These are phyloP conservation scores for Penicillium sp. DNA, from an alignment of 2,329 filamentous ascomycete species.

Conservation along the genomic window DNA sequence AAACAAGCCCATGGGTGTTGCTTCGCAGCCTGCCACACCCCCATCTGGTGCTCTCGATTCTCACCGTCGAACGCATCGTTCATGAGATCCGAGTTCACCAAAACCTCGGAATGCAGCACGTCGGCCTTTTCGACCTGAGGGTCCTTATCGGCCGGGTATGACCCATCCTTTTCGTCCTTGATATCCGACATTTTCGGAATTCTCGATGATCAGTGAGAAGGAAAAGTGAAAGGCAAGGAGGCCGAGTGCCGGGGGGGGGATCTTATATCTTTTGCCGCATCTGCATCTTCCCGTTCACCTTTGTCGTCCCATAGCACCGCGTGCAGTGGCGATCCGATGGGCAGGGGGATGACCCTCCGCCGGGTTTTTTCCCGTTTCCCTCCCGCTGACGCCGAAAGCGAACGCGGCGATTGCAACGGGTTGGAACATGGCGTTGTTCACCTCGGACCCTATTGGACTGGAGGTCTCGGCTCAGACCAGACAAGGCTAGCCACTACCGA, in stretches of 20 bases:
- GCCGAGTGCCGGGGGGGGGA: background rate
- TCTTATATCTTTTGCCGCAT: background rate
- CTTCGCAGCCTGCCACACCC: slow-evolving; percentile 40
- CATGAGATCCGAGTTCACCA: slow-evolving; percentile 32
- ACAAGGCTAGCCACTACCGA: background rate
- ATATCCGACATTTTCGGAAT: background rate
- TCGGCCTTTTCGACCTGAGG: background rate
- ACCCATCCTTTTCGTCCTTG: background rate
- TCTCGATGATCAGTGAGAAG: background rate
- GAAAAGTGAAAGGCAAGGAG: background rate
- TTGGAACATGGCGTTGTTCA: background rate
- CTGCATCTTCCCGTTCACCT: background rate
- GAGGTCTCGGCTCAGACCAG: background rate
- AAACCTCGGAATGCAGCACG: background rate
- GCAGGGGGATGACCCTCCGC: background rate
- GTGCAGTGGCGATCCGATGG: background rate
- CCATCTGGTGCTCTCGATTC: slow-evolving; percentile 45
- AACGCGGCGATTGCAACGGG: background rate
- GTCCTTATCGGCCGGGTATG: no score
- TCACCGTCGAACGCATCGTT: slow-evolving; percentile 45
- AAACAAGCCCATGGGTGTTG: slow-evolving; percentile 47
- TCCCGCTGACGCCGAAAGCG: background rate
- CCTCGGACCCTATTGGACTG: background rate
- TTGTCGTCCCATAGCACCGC: background rate
- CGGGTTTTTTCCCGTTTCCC: background rate